Evolutionary conservation across 495 filamentous ascomycete species (phyloP).

Genomic region (Neurospora sublineolata): DNA sequence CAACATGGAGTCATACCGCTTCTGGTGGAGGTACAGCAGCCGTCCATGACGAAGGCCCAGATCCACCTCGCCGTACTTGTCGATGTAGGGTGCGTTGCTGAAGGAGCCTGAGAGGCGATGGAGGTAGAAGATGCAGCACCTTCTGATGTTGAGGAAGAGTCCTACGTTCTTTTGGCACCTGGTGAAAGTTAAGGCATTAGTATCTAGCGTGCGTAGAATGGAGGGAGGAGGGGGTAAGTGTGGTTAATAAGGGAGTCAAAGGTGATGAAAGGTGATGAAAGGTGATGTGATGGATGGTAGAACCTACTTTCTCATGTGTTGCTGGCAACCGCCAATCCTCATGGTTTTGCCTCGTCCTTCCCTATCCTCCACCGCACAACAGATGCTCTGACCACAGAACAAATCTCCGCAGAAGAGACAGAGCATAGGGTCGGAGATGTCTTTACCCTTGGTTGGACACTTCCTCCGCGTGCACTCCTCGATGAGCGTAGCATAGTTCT

Average conservation of each 20-base stretch:
- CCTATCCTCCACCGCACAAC: slow-evolving; percentile 59
- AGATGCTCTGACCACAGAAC: slow-evolving; percentile 87
- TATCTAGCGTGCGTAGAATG: background rate
- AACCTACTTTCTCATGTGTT: slow-evolving; percentile 76
- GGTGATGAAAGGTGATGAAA: too few relatives aligned
- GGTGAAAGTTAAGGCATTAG: slow-evolving; percentile 1
- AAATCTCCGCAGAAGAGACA: slow-evolving; percentile 95
- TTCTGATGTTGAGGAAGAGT: slow-evolving; percentile 89
- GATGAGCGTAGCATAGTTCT: slow-evolving; percentile 83
- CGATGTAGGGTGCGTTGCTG: slow-evolving; percentile 81
- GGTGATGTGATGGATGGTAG: background rate
- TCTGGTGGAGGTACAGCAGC: slow-evolving; percentile 85
- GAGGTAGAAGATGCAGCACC: slow-evolving; percentile 80
- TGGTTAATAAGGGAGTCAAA: slow-evolving; percentile 8
- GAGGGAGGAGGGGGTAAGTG: background rate
- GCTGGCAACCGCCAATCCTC: slow-evolving; percentile 68
- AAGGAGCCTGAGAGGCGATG: slow-evolving; percentile 75
- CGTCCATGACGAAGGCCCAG: slow-evolving; percentile 67
- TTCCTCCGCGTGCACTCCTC: slow-evolving; percentile 76
- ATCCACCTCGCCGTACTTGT: slow-evolving; percentile 88
- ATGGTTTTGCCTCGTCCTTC: slow-evolving; percentile 23
- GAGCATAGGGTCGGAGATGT: slow-evolving; percentile 76
- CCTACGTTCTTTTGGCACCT: slow-evolving; percentile 86
- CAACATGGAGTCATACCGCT: slow-evolving; percentile 79
- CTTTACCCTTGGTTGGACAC: slow-evolving; percentile 83